Evolutionary conservation across 495 filamentous ascomycete species (phyloP).

Genomic region (Neurospora sp.): DNA sequence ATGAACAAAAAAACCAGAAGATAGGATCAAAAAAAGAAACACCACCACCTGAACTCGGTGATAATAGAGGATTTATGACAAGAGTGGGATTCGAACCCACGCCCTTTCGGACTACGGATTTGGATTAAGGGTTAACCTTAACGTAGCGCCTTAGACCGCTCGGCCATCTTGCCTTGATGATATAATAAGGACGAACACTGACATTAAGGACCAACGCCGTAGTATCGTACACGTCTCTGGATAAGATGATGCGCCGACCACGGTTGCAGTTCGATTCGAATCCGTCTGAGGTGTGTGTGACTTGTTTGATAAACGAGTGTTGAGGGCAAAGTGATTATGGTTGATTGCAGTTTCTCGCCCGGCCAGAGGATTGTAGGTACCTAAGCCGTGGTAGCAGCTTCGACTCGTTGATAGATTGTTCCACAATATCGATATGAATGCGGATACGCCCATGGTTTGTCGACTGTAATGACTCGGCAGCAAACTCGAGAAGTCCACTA

Average conservation of each 20-base stretch:
- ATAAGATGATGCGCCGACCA: neutral
- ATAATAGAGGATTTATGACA: neutral
- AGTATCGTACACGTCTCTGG: neutral
- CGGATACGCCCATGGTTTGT: neutral
- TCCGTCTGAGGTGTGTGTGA: neutral
- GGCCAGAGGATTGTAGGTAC: too few relatives aligned
- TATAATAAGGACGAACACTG: neutral
- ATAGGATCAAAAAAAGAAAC: neutral
- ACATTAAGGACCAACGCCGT: neutral
- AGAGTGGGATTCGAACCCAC: slow-evolving; percentile 30
- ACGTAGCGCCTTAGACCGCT: neutral
- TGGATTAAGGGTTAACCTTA: neutral
- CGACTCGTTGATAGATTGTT: neutral
- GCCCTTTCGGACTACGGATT: slow-evolving; percentile 22
- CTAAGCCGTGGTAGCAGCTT: too few relatives aligned
- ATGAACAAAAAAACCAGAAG: neutral
- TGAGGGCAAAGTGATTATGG: neutral
- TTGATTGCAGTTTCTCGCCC: neutral
- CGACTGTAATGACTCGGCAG: neutral
- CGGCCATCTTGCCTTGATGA: neutral
- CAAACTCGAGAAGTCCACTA: neutral
- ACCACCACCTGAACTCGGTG: neutral
- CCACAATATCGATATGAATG: neutral
- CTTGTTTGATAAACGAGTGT: neutral
- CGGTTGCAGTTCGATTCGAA: neutral